Evolutionary conservation across 495 filamentous ascomycete genomes (phyloP).

Genomic region (Elaphomyces granulatus): DNA sequence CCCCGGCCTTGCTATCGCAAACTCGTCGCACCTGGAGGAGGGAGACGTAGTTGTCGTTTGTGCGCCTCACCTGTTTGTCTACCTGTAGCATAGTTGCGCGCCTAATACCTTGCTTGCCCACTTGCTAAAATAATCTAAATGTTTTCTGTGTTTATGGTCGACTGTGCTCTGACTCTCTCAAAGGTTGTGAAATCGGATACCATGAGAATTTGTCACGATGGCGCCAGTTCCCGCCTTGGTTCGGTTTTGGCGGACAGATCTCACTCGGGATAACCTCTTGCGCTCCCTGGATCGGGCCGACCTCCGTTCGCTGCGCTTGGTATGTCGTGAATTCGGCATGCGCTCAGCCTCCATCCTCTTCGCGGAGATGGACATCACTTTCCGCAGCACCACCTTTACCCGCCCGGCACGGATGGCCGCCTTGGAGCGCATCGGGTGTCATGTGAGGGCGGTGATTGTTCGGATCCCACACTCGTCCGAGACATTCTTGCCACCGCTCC

Average conservation of each 20-base stretch:
- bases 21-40: too few relatives aligned
- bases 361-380: constrained; percentile 33
- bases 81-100: too few relatives aligned
- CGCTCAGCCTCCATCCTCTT: constrained; percentile 37
- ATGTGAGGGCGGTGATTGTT: constrained; percentile 57
- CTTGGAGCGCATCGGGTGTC: constrained; percentile 53
- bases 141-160: too few relatives aligned
- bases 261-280: constrained; percentile 28
- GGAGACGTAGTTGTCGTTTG: too few relatives aligned
- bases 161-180: too few relatives aligned
- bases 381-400: constrained; percentile 56
- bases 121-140: too few relatives aligned
- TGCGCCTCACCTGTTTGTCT: too few relatives aligned
- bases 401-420: constrained; percentile 51
- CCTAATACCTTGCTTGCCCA: too few relatives aligned
- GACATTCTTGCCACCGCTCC: constrained; percentile 62
- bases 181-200: too few relatives aligned
- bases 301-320: constrained; percentile 33
- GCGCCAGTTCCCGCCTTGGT: constrained; percentile 18
- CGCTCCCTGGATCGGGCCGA: constrained; percentile 25
- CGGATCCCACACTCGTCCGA: constrained; percentile 50
- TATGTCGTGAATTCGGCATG: constrained; percentile 36
- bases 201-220: not conserved
- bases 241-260: constrained; percentile 36
- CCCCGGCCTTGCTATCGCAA: too few relatives aligned